Percentiles rank a stretch among this genome's conserved stretches.
Conservation (phyloP, 306 rosid genomes). For the Ormosia emarginata region DNA sequence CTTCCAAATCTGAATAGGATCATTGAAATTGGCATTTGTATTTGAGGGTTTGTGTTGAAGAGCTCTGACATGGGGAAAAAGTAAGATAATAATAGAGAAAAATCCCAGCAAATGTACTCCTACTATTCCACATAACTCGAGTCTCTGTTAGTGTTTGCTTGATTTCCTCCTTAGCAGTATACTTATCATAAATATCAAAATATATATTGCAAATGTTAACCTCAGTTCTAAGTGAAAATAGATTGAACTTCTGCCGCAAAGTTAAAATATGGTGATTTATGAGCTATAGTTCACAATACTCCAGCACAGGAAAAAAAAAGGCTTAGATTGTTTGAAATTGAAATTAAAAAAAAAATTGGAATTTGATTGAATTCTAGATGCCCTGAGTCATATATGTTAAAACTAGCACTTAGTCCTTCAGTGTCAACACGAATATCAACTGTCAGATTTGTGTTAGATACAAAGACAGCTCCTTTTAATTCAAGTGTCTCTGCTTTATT, state of each 20-base stretch:
- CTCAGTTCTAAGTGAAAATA: background rate
- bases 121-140: background rate
- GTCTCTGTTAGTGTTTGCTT: conserved; percentile 4
- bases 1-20: conserved; percentile 16
- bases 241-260: background rate
- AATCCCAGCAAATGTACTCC: background rate
- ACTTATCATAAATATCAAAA: background rate
- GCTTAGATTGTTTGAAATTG: background rate
- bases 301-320: background rate
- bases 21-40: conserved; percentile 2
- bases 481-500: background rate
- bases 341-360: background rate
- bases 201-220: background rate
- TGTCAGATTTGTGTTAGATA: background rate
- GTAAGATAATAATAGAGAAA: background rate
- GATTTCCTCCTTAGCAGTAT: conserved; percentile 1
- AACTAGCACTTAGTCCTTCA: background rate
- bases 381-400: background rate
- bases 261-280: background rate
- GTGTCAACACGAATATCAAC: background rate
- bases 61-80: background rate
- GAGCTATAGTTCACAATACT: background rate
- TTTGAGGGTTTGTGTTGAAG: conserved; percentile 23
- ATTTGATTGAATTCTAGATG: conserved; percentile 2
- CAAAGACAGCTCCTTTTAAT: background rate